phyloP scores from a whole-genome alignment of 305 asterid genomes.

The Lippia alba region DNA sequence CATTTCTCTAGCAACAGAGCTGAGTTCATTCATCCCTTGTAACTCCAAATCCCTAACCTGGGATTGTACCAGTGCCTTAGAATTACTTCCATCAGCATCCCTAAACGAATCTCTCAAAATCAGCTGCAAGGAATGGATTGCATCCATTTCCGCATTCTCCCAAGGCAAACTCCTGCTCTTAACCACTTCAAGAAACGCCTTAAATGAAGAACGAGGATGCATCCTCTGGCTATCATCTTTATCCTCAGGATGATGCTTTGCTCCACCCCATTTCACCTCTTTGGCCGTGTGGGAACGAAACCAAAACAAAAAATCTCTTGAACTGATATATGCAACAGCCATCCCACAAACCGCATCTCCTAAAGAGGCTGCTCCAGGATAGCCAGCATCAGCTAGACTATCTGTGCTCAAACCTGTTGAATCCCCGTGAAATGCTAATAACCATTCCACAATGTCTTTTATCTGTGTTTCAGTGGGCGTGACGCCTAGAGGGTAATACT shows the following conservation, averaged over 20 bases:
- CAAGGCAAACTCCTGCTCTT: slow-evolving; percentile 88
- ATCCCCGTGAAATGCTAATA: slow-evolving; percentile 73
- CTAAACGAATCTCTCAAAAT: slow-evolving; percentile 84
- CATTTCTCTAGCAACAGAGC: slow-evolving; percentile 94
- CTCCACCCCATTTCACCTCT: slow-evolving; percentile 96
- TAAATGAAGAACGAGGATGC: slow-evolving; percentile 94
- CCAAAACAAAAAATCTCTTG: slow-evolving; percentile 83
- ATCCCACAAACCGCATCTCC: slow-evolving; percentile 93
- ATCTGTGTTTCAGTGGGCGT: slow-evolving; percentile 81
- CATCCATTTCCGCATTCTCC: slow-evolving; percentile 96
- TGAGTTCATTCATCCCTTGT: slow-evolving; percentile 77
- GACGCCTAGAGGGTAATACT: slow-evolving; percentile 73
- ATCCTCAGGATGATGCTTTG: slow-evolving; percentile 88
- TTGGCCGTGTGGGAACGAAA: slow-evolving; percentile 88
- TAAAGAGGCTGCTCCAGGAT: slow-evolving; percentile 76
- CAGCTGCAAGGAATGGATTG: slow-evolving; percentile 88
- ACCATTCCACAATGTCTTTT: slow-evolving; percentile 82
- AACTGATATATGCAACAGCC: slow-evolving; percentile 86
- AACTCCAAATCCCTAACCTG: slow-evolving; percentile 54
- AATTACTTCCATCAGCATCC: slow-evolving; percentile 63
- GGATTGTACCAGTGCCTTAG: slow-evolving; percentile 65
- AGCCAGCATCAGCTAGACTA: slow-evolving; percentile 86
- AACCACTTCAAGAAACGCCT: slow-evolving; percentile 86
- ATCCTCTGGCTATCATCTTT: slow-evolving; percentile 86
- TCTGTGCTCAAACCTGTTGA: slow-evolving; percentile 95